Evolutionary conservation across 176 grass and related monocot genomes (phyloP), one percentile per base, ranked within the genome.

Genomic region (Bromus sterilis): DNA sequence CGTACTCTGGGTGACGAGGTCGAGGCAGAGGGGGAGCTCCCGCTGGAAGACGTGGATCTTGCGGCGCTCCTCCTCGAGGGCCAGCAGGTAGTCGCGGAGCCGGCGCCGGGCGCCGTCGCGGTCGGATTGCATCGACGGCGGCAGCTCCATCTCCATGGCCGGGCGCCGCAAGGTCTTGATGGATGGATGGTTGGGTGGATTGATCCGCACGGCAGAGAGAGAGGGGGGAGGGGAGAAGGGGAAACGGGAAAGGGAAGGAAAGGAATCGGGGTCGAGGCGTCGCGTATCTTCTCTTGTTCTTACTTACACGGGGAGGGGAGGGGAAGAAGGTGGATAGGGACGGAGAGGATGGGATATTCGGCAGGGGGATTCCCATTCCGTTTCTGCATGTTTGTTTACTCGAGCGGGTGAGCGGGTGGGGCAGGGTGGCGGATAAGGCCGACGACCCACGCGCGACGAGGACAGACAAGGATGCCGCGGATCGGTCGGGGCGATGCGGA

Each of bases 21-120:
- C 51, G 48, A 98, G 78, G 57, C 95, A 98, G 64, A 98, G 90
- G 1, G 95, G 95, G 4, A 98, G 83, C 86, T 98, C 95, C 16
- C 95, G 86, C 72, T 86, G 89, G 82, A 98, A 98, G 6, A 94
- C 95, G 59, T 90, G 71, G 76, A 98, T 98, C 82, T 98, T 98
- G 68, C 71, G 78, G 2, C 89, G 88, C 79, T 98, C 95, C 61
- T 93, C 88, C 75, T 98, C 92, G 37, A 98, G 92, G 16, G 86
- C 81, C n/a, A 84, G 71, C n/a, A 98, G 72, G 71, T 93, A 98
- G 24, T 93, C 90, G 13, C 79, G 51, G 71, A 84, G 51, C 26
- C 53, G 79, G 31, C 62, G 78, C n/a, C 74, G 71, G 7, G 44
- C 58, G 11, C 63, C 30, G 32, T 59, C 80, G 24, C 53, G 13